phyloP scores from a whole-genome alignment of 441 rosid species.

The Mallotus repandus region DNA sequence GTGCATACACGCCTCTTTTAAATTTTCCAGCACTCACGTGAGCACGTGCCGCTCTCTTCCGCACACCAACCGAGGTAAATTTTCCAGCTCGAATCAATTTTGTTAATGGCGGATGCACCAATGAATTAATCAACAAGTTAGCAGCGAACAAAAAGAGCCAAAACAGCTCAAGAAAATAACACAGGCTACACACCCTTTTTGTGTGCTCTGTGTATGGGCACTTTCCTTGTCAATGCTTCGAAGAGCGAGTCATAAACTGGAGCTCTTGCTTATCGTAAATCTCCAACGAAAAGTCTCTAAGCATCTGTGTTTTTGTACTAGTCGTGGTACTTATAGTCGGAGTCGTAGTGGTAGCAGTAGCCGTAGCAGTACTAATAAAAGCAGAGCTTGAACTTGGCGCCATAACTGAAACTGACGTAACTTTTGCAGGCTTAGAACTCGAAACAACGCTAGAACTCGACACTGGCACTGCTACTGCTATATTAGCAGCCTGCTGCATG shows the following conservation, averaged over 20 bases:
- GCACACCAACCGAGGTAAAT: neutral
- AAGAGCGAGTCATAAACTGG: slow-evolving; percentile 48
- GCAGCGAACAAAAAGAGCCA: neutral
- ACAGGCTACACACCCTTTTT: too few relatives aligned
- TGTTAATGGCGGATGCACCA: slow-evolving; percentile 32
- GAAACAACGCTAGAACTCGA: slow-evolving; percentile 24
- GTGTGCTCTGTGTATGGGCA: too few relatives aligned
- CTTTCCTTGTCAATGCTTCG: slow-evolving; percentile 38
- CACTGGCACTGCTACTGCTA: slow-evolving; percentile 21
- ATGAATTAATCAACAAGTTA: neutral
- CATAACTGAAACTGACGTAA: slow-evolving; percentile 36
- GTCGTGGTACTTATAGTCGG: too few relatives aligned
- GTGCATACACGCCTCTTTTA: slow-evolving; percentile 36
- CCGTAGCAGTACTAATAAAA: slow-evolving; percentile 8
- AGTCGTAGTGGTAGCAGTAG: slow-evolving; percentile 32
- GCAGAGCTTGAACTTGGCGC: slow-evolving; percentile 57
- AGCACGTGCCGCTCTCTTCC: slow-evolving; percentile 40
- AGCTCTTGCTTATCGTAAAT: slow-evolving; percentile 64
- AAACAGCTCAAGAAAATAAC: too few relatives aligned
- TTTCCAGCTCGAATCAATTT: neutral
- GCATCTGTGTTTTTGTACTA: slow-evolving; percentile 29
- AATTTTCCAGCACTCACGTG: slow-evolving; percentile 38
- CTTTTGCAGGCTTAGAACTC: slow-evolving; percentile 28
- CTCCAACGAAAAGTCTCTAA: slow-evolving; percentile 61
- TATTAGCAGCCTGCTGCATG: slow-evolving; percentile 38